Base-by-base conservation (phyloP, 163 green algal species). In the Chlorella variabilis region DNA sequence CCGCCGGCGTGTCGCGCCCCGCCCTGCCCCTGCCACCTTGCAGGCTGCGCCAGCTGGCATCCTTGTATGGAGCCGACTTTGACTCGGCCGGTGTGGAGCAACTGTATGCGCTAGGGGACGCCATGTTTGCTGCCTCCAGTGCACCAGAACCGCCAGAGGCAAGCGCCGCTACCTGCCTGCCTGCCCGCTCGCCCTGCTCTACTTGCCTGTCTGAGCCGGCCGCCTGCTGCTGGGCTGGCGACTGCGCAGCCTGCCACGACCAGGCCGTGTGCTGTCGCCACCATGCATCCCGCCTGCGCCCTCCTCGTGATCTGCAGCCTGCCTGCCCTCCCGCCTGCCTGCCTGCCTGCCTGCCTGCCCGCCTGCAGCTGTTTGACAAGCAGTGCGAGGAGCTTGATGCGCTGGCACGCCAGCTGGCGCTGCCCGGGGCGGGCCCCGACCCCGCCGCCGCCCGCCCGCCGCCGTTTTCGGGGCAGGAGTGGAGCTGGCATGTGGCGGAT, bases 301-400 rank as follows among this genome's bases (percentile, higher is more conserved):
- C n/a, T n/a, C n/a, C n/a, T n/a, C n/a, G n/a, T n/a, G n/a, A n/a
- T n/a, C 49, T 59, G 49, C 49, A 38, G 58, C 58, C 5, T 66
- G 58, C 58, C 58, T 38, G 58, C 58, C 58, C 8, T 3, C 58
- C 58, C 34, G 58, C 58, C 58, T 8, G 58, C n/a, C 17, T 17
- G 23, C 58, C n/a, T 66, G 58, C 59, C 34, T 31, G 17, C 34
- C 34, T 33, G 15, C 34, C 34, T 71, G 15, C 34, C 25, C 34
- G 15, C 33, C 62, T n/a, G 34, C 73, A 80, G 73, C 21, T 54
- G 27, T 80, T 71, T 56, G 56, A 42, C 25, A 8, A n/a, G 73
- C 73, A 80, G 73, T 39, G 73, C 4, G 56, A 58, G 9, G 21
- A 41, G 73, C 73, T 71, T 25, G 73, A 80, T 25, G n/a, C 9